phyloP scores from a whole-genome alignment of 805 yeast species.

The Ogataea paradorogensis region DNA sequence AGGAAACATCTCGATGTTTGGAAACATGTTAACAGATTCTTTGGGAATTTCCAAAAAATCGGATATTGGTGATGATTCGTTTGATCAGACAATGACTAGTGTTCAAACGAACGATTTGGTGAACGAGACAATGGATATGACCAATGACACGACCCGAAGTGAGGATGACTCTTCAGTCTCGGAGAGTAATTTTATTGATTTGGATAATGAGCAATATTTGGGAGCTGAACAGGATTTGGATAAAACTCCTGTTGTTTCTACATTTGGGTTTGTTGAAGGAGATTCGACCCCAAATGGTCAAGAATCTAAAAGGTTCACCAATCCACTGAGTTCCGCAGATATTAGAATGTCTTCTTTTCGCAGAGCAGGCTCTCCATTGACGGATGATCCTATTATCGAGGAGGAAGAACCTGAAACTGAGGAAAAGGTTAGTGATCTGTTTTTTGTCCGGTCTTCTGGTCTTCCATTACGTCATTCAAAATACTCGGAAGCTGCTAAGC shows the following conservation, averaged over 20 bases:
- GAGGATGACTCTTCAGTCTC: constrained; percentile 23
- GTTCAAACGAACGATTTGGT: constrained; percentile 16
- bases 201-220: constrained; percentile 14
- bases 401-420: constrained; percentile 21
- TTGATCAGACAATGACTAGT: constrained; percentile 14
- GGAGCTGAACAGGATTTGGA: constrained; percentile 6
- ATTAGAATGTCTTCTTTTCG: constrained; percentile 16
- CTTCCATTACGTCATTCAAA: constrained; percentile 6
- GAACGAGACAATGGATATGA: constrained; percentile 2
- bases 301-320: constrained; percentile 20
- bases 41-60: constrained; percentile 11
- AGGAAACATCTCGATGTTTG: constrained; percentile 11
- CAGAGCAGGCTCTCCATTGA: constrained; percentile 17
- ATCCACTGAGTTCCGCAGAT: constrained; percentile 19
- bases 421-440: not conserved
- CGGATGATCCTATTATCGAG: constrained; percentile 21
- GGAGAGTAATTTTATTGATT: constrained; percentile 25
- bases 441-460: not conserved
- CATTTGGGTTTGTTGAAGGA: constrained; percentile 14
- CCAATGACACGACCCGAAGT: constrained; percentile 4
- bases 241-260: constrained; percentile 11
- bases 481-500: constrained; percentile 9
- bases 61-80: constrained; percentile 7
- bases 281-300: constrained; percentile 24
- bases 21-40: constrained; percentile 14